These are phyloP conservation scores for Colletotrichum shisoi DNA, from an alignment of 2,329 filamentous ascomycete genomes.

Conservation along the genomic window DNA sequence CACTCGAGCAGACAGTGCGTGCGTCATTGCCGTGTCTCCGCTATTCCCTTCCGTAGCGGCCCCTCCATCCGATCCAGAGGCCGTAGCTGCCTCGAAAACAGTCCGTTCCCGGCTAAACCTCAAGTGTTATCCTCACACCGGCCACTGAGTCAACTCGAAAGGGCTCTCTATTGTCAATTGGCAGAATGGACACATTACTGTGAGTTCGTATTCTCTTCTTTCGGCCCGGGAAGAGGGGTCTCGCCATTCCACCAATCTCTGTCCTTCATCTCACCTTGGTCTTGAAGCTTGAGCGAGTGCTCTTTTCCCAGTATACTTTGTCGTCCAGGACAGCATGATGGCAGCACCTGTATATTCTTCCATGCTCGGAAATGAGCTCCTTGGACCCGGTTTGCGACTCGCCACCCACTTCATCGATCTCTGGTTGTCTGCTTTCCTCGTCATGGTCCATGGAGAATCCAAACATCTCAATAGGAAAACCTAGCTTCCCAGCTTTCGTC, in stretches of 20 bases:
- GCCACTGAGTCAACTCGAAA: not conserved
- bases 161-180: not conserved
- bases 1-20: slow-evolving; percentile 27
- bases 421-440: not conserved
- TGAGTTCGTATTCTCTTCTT: slow-evolving; percentile 40
- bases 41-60: slow-evolving; percentile 36
- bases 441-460: not conserved
- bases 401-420: no score
- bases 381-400: not conserved
- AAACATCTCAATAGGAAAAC: not conserved
- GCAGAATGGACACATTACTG: slow-evolving; percentile 47
- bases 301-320: not conserved
- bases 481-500: not conserved
- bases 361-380: no score
- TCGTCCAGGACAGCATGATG: not conserved
- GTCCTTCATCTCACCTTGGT: not conserved
- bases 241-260: slow-evolving; percentile 4
- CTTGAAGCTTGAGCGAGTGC: slow-evolving; percentile 10
- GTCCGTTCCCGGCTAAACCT: slow-evolving; percentile 7
- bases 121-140: slow-evolving; percentile 4
- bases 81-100: slow-evolving; percentile 33
- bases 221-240: slow-evolving; percentile 3
- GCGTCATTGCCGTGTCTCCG: slow-evolving; percentile 36
- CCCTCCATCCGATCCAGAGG: slow-evolving; percentile 36
- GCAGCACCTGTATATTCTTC: not conserved